Evolutionary conservation across 192 early-diverging fungal species (phyloP).

Genomic region (Backusella psychrophila): DNA sequence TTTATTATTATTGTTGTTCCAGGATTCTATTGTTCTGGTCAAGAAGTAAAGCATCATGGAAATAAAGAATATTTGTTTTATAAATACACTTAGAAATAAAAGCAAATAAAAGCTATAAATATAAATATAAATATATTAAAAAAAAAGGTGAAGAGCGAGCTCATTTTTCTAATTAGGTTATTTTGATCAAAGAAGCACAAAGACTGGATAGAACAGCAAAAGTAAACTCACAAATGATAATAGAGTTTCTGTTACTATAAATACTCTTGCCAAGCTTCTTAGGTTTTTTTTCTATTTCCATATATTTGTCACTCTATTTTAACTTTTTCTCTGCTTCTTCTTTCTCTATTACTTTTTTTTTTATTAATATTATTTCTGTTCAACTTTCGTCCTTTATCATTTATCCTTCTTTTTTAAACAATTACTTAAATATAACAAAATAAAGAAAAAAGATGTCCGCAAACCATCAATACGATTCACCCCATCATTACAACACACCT

Average conservation of each 20-base stretch:
- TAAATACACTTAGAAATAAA: not conserved
- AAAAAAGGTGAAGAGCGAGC: not conserved
- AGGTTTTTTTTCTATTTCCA: not conserved
- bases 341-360: not conserved
- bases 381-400: not conserved
- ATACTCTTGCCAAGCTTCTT: not conserved
- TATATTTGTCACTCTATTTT: not conserved
- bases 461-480: not conserved
- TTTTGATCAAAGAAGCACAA: not conserved
- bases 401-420: not conserved
- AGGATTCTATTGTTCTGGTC: not conserved
- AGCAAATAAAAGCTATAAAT: not conserved
- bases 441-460: not conserved
- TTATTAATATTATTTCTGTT: not conserved
- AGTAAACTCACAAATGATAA: not conserved
- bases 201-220: not conserved
- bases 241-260: not conserved
- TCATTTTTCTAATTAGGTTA: not conserved
- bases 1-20: not conserved
- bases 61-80: not conserved
- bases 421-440: not conserved
- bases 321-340: not conserved
- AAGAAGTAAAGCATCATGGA: not conserved
- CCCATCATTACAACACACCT: not conserved
- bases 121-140: not conserved